A percentile compares a stretch with the other conserved stretches of the same genome.
Conservation (phyloP, 768 basidiomycete species). For the Kwoniella heveanensis region DNA sequence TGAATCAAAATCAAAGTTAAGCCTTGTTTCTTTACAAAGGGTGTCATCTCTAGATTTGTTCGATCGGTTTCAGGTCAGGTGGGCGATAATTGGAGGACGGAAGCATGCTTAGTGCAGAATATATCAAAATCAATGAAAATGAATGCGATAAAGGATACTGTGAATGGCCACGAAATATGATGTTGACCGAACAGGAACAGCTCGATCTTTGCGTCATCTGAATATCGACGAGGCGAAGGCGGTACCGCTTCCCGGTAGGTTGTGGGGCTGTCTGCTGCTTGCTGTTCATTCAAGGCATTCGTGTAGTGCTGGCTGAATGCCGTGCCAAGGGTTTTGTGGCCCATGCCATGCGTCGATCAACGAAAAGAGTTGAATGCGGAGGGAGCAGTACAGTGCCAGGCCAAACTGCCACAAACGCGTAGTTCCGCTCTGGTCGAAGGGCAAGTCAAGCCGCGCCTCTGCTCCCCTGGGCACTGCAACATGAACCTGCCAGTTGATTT, state of each 20-base stretch:
- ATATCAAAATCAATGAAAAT: neutral
- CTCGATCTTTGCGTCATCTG: no score
- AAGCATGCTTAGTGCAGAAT: neutral
- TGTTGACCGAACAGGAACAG: neutral
- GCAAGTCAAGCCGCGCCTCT: no score
- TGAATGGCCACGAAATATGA: neutral
- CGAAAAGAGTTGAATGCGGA: neutral
- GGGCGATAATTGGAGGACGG: neutral
- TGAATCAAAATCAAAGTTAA: constrained; percentile 2
- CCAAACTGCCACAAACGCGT: constrained; percentile 6
- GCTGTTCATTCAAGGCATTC: no score
- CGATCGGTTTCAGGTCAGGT: neutral
- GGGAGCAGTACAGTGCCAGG: no score
- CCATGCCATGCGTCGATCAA: no score
- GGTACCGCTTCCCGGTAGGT: no score
- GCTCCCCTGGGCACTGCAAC: no score
- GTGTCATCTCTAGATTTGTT: neutral
- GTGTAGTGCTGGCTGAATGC: no score
- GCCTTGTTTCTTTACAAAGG: neutral
- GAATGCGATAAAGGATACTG: neutral
- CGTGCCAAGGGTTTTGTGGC: no score
- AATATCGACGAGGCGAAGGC: no score
- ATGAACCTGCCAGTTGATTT: no score
- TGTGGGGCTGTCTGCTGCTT: no score
- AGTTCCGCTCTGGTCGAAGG: neutral